phyloP scores from a whole-genome alignment of 176 grass and related monocot species.

The Secale cereale region DNA sequence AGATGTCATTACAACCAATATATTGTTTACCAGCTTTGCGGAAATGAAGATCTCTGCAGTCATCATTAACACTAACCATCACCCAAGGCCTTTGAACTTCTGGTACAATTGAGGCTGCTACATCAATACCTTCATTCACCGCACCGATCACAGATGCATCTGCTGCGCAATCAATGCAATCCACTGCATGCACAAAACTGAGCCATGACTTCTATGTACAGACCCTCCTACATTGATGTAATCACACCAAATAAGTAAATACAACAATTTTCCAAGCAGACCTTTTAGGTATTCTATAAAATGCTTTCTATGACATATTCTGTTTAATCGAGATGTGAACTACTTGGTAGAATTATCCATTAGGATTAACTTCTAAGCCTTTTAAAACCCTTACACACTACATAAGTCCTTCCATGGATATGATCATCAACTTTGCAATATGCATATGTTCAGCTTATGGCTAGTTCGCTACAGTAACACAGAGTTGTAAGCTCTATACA shows the following conservation, averaged over 20 bases:
- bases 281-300: neutral
- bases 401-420: neutral
- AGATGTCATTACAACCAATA: too few species aligned
- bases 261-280: neutral
- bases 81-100: constrained; percentile 69
- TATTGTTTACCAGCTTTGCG: constrained; percentile 84
- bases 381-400: neutral
- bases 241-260: neutral
- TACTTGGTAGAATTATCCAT: neutral
- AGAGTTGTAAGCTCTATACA: neutral
- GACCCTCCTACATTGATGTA: neutral
- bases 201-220: neutral
- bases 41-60: constrained; percentile 89
- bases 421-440: neutral
- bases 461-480: neutral
- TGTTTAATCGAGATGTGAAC: neutral
- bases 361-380: neutral
- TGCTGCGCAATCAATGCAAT: constrained; percentile 95
- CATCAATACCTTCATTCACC: constrained; percentile 88
- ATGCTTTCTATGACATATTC: neutral
- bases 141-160: constrained; percentile 78
- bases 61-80: constrained; percentile 94
- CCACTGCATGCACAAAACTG: constrained; percentile 49
- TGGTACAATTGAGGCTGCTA: constrained; percentile 57
- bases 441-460: neutral